Conservation (phyloP, 1,284 basidiomycete genomes). For the Malassezia pachydermatis region DNA sequence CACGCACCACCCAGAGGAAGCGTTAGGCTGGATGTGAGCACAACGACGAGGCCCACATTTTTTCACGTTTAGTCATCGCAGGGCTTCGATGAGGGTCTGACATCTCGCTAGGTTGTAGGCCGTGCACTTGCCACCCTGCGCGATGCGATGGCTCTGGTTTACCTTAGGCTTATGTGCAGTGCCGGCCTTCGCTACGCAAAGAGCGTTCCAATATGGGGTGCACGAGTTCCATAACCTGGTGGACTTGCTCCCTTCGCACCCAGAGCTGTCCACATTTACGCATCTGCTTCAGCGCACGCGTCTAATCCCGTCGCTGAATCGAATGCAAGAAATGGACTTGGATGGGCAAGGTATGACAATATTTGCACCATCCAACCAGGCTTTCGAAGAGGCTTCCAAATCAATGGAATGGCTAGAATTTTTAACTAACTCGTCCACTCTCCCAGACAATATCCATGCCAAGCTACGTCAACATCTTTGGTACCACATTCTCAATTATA, state of each 20-base stretch:
- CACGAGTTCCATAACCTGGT: slow-evolving; percentile 55
- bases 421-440: slow-evolving; percentile 12
- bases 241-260: slow-evolving; percentile 64
- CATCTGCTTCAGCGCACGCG: slow-evolving; percentile 71
- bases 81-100: too few relatives aligned
- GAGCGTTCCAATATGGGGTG: neutral
- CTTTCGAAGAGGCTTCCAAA: slow-evolving; percentile 16
- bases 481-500: slow-evolving; percentile 86
- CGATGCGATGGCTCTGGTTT: neutral
- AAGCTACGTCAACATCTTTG: slow-evolving; percentile 78
- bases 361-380: slow-evolving; percentile 79
- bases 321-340: slow-evolving; percentile 51
- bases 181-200: neutral
- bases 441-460: slow-evolving; percentile 62
- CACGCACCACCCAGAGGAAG: too few relatives aligned
- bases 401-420: neutral
- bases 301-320: slow-evolving; percentile 82
- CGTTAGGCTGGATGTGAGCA: too few relatives aligned
- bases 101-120: too few relatives aligned
- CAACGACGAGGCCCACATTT: too few relatives aligned
- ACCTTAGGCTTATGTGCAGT: neutral
- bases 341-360: slow-evolving; percentile 61
- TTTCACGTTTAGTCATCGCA: too few relatives aligned
- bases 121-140: too few relatives aligned
- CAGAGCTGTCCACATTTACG: slow-evolving; percentile 70